Percentiles rank a stretch among this genome's conserved stretches.
Evolutionary conservation across 2,329 filamentous ascomycete genomes (phyloP).

Genomic region (Talaromyces atroroseus): DNA sequence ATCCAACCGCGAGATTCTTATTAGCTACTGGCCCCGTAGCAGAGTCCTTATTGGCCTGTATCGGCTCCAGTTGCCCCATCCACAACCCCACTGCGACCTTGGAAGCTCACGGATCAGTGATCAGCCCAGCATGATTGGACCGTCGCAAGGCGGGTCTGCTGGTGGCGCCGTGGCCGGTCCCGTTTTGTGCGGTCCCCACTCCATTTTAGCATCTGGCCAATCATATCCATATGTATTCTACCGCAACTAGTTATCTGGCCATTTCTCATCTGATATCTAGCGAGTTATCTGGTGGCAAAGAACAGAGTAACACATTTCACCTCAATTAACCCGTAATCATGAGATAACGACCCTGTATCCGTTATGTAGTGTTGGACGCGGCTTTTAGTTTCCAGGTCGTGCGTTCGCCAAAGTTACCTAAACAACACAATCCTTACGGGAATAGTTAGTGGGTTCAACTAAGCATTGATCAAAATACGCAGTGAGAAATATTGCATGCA

Average conservation of each 20-base stretch:
- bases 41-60: background rate
- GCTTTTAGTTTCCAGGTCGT: no score
- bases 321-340: no score
- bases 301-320: no score
- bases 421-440: no score
- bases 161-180: slow-evolving; percentile 4
- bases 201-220: background rate
- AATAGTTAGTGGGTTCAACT: no score
- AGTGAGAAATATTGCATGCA: background rate
- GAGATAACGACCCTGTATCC: no score
- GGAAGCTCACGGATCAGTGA: slow-evolving; percentile 6
- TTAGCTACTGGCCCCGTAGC: background rate
- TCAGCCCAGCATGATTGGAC: background rate
- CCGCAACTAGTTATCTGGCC: background rate
- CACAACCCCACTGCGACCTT: background rate
- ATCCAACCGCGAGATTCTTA: background rate
- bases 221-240: background rate
- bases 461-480: no score
- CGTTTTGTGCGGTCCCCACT: background rate
- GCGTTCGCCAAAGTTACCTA: no score
- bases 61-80: slow-evolving; percentile 2
- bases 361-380: no score
- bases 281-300: background rate
- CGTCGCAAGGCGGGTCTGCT: background rate
- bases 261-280: background rate